Percentiles rank a stretch among this genome's conserved stretches.
These are phyloP conservation scores for Piromyces finnis DNA, from an alignment of 192 early-diverging fungal species.

Conservation along the genomic window DNA sequence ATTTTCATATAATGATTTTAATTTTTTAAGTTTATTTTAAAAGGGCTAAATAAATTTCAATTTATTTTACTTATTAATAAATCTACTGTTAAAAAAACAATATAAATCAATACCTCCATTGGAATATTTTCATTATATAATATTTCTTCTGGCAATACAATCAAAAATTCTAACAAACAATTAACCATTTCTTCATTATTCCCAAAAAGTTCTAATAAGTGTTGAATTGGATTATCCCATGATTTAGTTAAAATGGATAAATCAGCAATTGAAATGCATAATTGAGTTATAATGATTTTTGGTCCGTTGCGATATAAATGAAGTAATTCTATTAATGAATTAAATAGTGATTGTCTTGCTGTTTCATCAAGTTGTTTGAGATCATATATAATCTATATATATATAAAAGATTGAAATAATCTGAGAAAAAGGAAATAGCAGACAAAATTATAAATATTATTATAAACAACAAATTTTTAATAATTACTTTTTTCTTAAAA, in stretches of 20 bases:
- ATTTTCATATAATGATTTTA: too few species aligned
- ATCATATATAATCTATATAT: conserved; percentile 53
- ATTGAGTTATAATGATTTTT: conserved; percentile 52
- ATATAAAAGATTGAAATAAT: too few species aligned
- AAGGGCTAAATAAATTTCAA: too few species aligned
- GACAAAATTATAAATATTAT: too few species aligned
- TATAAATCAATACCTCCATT: conserved; percentile 5
- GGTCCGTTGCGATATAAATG: conserved; percentile 29
- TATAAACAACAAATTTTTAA: too few species aligned
- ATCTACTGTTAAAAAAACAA: too few species aligned
- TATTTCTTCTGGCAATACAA: conserved; percentile 76
- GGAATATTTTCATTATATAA: conserved; percentile 35
- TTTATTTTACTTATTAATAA: too few species aligned
- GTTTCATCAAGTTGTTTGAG: conserved; percentile 49
- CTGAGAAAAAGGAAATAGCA: too few species aligned
- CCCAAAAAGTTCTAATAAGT: conserved; percentile 54
- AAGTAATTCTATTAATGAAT: conserved; percentile 58
- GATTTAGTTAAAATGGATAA: conserved; percentile 57
- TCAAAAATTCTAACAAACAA: conserved; percentile 62
- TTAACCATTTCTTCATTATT: conserved; percentile 33
- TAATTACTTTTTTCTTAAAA: conserved; percentile 59
- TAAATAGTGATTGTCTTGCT: conserved; percentile 45
- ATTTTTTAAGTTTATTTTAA: too few species aligned
- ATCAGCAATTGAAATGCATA: conserved; percentile 68
- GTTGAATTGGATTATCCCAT: conserved; percentile 64